Base-by-base conservation (phyloP, 139 green algal genomes). In the Ettlia oleoabundans region DNA sequence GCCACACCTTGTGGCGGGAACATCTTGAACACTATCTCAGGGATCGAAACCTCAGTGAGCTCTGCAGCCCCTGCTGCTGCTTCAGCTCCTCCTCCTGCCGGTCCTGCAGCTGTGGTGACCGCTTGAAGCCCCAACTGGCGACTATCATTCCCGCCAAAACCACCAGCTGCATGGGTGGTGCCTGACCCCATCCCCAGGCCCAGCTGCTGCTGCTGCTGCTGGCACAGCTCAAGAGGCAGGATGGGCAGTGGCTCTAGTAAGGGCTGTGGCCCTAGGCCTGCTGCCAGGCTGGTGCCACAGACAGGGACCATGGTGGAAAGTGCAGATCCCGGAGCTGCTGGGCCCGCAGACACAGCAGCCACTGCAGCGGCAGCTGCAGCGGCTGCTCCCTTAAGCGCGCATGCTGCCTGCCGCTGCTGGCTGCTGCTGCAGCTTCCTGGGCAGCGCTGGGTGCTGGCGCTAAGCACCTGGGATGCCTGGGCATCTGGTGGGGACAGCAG, bases 11-110 rank as follows among this genome's bases (percentile, higher is more conserved):
- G 43, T 2, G 22, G 42, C 52, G 30, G n/a, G 8, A 24, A 13
- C 33, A 38, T 51, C 30, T 55, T 35, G 53, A 68, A 70, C 52
- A 79, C 71, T 10, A 80, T 55, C 6, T 58, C 53, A 37, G 40
- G 52, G 24, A 80, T n/a, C n/a, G n/a, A n/a, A n/a, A n/a, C n/a
- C n/a, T n/a, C n/a, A n/a, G n/a, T n/a, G n/a, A n/a, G n/a, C n/a
- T n/a, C 43, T 32, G 43, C 43, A 35, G 70, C 53, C 35, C 26
- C 51, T 68, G 47, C 32, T 10, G 21, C 30, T 43, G 26, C 43
- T 64, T 24, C 19, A 42, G 69, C n/a, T 41, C 41, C 32, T 7
- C 13, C 5, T 10, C 3, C 37, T 73, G 30, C 30, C 38, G 43
- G 47, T 38, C 67, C 2, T 2, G 24, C 38, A 33, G n/a, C n/a